Evolutionary conservation across 108 stramenopile genomes (phyloP), one percentile per base, ranked within the genome.

Genomic region (Cyclotella atomus): DNA sequence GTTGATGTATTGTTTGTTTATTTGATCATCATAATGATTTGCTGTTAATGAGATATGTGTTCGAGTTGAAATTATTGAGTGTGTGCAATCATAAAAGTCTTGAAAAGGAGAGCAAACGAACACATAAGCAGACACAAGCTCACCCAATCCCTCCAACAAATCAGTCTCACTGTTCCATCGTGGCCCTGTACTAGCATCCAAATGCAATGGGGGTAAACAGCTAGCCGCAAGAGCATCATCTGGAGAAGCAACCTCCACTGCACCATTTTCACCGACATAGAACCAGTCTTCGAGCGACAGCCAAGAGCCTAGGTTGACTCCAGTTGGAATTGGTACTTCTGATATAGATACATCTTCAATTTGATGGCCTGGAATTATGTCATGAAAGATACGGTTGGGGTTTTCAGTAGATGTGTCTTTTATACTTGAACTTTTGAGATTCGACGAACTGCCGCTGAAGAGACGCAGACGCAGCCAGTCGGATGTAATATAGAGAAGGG

Each of bases 271-370:
- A 10, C 89, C 89, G 0, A 84, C 89, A 68, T 87, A 92, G 60
- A 92, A 89, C 68, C 88, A 92, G 65, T 92, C 91, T 65, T 93
- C 92, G 69, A 93, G 82, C n/a, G 86, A 79, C 43, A 93, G 71
- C 91, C 92, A 90, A 27, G 83, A 84, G 0, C 82, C 89, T 1
- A 90, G 67, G 63, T 92, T 92, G 64, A 92, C 89, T 29, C 91
- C 88, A 20, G 74, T 50, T 12, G 88, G 87, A 57, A 88, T 85
- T 12, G 84, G 80, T 9, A 67, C 28, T 45, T 29, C 1, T 32
- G 24, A 12, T 19, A 41, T 41, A 41, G 38, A 12, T 41, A 41
- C 38, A 41, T 9, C 38, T 41, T 41, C 38, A n/a, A n/a, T n/a
- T n/a, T n/a, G n/a, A n/a, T n/a, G n/a, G n/a, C n/a, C n/a, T n/a